Evolutionary conservation across 805 yeast species (phyloP), one percentile per base, ranked within the genome.

Genomic region (Candida ulmi): DNA sequence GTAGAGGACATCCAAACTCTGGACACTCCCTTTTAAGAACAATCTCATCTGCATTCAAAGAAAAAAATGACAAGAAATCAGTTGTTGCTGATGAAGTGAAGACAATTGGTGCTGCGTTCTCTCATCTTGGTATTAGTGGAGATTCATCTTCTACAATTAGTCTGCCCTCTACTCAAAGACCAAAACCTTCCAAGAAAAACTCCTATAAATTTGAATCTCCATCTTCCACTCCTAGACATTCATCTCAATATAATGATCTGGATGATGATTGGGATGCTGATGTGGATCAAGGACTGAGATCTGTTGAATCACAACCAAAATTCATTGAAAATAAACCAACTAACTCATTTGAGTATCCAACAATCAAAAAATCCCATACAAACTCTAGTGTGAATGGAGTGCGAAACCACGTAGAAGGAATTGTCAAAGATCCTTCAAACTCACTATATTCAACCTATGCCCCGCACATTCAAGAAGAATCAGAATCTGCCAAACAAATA

Each of bases 201-300:
- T 39, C 32, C 23, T 39, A 36, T 15, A 35, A 46, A 17, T 38
- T 45, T 6, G 40, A 38, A 3, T 40, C 48, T 11, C 43, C 52
- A 12, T 44, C 41, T 2, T 24, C 33, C 2, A 42, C 54, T 18
- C 60, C 59, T 7, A 56, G 61, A 34, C 54, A 50, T 32, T 60
- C 63, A 25, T 56, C 45, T 35, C 60, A 59, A 41, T 83, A 81
- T 54, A 67, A 78, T 33, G 95, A 88, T 55, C 65, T 81, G 41
- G 96, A 88, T 57, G 95, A 85, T 50, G 96, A 88, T 60, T 88
- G 96, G 96, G 91, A 88, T 58, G 95, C 91, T 11, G 82, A 79
- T 33, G 79, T 74, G 40, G 77, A 73, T 34, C 68, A 65, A 43
- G 60, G 53, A 5, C 32, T 54, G 12, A 35, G 39, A 9, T 43